These are phyloP conservation scores for Antonospora locustae DNA, from an alignment of 371 early-diverging fungal genomes.

Conservation along the genomic window DNA sequence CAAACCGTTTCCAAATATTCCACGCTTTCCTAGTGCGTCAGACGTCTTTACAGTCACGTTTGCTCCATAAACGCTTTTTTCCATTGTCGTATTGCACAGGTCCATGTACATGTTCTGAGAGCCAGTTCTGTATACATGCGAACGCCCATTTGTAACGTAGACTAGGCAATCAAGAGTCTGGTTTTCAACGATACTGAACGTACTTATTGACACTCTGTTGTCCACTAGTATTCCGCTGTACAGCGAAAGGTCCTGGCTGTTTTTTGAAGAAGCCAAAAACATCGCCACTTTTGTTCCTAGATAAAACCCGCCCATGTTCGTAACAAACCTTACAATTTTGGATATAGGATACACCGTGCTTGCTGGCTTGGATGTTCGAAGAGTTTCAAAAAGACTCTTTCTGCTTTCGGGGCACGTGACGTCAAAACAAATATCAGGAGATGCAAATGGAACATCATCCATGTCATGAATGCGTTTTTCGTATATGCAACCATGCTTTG, in stretches of 20 bases:
- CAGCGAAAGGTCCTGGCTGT: slow-evolving; percentile 12
- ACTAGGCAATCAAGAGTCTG: neutral
- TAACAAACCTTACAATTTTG: slow-evolving; percentile 5
- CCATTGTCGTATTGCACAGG: slow-evolving; percentile 7
- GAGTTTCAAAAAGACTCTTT: too few relatives aligned
- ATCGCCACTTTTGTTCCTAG: slow-evolving; percentile 25
- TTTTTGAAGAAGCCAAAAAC: slow-evolving; percentile 1
- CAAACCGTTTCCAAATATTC: slow-evolving; percentile 18
- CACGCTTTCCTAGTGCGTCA: slow-evolving; percentile 25
- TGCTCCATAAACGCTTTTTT: slow-evolving; percentile 28
- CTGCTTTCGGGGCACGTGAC: too few relatives aligned
- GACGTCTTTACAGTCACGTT: slow-evolving; percentile 31
- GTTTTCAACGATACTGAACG: slow-evolving; percentile 7
- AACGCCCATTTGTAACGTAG: slow-evolving; percentile 9
- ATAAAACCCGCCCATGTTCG: slow-evolving; percentile 3
- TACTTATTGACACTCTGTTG: slow-evolving; percentile 5
- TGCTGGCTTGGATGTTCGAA: too few relatives aligned
- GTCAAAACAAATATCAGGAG: neutral
- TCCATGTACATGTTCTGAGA: slow-evolving; percentile 3
- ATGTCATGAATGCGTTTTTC: neutral
- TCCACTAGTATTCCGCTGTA: too few relatives aligned
- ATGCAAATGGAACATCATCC: neutral
- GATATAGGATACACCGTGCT: too few relatives aligned
- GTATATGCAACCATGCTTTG: neutral
- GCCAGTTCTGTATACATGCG: slow-evolving; percentile 2